A percentile compares a stretch with the other conserved stretches of the same genome.
Evolutionary conservation across 345 rosid genomes (phyloP).

Genomic region (Murraya paniculata): DNA sequence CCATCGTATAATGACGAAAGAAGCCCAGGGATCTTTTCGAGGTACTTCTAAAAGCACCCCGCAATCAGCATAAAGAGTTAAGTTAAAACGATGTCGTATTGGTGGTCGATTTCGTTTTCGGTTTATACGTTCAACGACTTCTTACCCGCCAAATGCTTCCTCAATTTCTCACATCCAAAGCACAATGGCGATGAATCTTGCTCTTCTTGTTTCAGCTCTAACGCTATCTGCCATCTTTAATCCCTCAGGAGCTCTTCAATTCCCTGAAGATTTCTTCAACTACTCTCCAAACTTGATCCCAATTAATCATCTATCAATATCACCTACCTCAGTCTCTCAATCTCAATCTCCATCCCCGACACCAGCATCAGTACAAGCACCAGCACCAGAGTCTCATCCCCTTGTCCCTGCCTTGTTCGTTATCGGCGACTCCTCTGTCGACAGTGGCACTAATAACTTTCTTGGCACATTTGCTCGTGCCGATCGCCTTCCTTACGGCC

Average conservation of each 20-base stretch:
- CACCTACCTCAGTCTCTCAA: background rate
- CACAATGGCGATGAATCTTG: conserved; percentile 33
- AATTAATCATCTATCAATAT: conserved; percentile 9
- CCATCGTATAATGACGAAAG: fast-evolving
- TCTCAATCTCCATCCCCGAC: conserved; percentile 6
- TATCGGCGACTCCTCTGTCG: conserved; percentile 86
- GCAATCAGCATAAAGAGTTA: no score
- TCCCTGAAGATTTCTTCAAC: conserved; percentile 20
- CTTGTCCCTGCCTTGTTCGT: conserved; percentile 71
- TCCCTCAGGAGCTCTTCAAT: conserved; percentile 20
- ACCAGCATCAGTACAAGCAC: background rate
- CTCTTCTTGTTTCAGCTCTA: conserved; percentile 32
- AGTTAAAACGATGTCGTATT: no score
- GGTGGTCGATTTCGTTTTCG: no score
- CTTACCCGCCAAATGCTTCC: conserved; percentile 29
- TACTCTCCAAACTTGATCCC: conserved; percentile 18
- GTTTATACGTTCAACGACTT: background rate
- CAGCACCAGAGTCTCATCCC: conserved; percentile 27
- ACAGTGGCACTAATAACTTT: conserved; percentile 78
- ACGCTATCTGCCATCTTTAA: conserved; percentile 27
- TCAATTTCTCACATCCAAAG: background rate
- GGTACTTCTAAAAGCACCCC: no score
- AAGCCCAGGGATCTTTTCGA: background rate
- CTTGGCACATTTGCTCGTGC: conserved; percentile 94
- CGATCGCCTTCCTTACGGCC: conserved; percentile 84